These are phyloP conservation scores for Fusarium devonianum DNA, from an alignment of 2,329 filamentous ascomycete species.

Conservation along the genomic window DNA sequence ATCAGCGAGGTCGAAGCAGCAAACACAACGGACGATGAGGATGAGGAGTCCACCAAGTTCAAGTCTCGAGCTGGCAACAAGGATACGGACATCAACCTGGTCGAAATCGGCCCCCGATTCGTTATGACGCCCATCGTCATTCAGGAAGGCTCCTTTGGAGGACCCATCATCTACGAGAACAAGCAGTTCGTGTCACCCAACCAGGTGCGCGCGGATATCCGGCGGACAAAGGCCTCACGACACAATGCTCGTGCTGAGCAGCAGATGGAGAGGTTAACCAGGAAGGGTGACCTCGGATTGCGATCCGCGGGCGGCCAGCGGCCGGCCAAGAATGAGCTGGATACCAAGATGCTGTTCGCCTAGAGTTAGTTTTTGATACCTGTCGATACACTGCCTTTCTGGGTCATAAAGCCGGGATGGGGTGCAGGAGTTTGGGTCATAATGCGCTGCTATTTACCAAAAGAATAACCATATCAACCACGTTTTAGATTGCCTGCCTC, in stretches of 20 bases:
- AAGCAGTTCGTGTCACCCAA: conserved; percentile 97
- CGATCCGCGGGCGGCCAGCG: conserved; percentile 69
- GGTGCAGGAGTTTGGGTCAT: conserved; percentile 41
- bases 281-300: conserved; percentile 79
- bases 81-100: conserved; percentile 80
- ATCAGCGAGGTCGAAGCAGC: conserved; percentile 81
- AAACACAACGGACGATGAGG: conserved; percentile 52
- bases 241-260: conserved; percentile 82
- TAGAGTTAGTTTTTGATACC: conserved; percentile 50
- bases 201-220: conserved; percentile 84
- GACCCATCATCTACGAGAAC: conserved; percentile 97
- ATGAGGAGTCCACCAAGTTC: conserved; percentile 54
- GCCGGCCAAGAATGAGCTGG: conserved; percentile 72
- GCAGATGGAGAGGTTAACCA: conserved; percentile 73
- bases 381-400: conserved; percentile 41
- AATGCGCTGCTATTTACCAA: conserved; percentile 35
- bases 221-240: conserved; percentile 75
- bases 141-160: conserved; percentile 92
- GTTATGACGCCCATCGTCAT: conserved; percentile 95
- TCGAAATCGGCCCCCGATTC: conserved; percentile 94
- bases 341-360: conserved; percentile 78
- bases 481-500: conserved; percentile 12
- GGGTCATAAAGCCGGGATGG: conserved; percentile 35
- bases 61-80: conserved; percentile 47
- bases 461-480: conserved; percentile 23